Evolutionary conservation across 2,329 filamentous ascomycete species (phyloP).

Genomic region (Akanthomyces uredinophilus): DNA sequence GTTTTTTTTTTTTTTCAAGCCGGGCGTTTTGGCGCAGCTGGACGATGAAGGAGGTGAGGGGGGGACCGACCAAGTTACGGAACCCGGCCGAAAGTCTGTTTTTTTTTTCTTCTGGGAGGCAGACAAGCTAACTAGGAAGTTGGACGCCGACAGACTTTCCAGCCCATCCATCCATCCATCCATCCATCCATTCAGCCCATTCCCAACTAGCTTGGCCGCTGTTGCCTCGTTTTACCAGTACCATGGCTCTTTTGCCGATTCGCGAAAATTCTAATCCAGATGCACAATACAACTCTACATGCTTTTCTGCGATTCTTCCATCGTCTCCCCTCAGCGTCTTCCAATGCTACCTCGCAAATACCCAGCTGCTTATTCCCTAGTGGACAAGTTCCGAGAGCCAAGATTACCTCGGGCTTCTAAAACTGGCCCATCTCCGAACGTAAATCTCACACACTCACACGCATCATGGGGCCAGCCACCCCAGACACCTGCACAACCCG

Average conservation of each 20-base stretch:
- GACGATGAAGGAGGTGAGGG: not conserved
- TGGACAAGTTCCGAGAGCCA: slow-evolving; percentile 8
- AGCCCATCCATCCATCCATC: not conserved
- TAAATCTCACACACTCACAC: not conserved
- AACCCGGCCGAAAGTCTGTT: not conserved
- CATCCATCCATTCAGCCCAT: not conserved
- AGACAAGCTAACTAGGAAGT: no score
- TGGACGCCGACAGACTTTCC: not conserved
- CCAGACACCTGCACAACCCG: not conserved
- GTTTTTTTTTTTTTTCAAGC: not conserved
- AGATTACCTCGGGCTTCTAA: not conserved
- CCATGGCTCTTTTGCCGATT: not conserved
- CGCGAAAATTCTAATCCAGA: not conserved
- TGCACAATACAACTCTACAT: no score
- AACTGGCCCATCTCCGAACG: not conserved
- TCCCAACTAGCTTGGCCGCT: not conserved
- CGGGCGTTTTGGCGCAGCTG: not conserved
- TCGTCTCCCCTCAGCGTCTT: no score
- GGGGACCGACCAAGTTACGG: not conserved
- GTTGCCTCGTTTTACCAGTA: no score
- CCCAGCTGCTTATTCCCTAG: not conserved
- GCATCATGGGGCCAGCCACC: not conserved
- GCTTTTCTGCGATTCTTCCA: no score
- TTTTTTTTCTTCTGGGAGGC: not conserved
- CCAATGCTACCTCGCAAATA: no score